Evolutionary conservation across 2,329 filamentous ascomycete genomes (phyloP), one percentile per base, ranked within the genome.

Genomic region (Fonsecaea multimorphosa): DNA sequence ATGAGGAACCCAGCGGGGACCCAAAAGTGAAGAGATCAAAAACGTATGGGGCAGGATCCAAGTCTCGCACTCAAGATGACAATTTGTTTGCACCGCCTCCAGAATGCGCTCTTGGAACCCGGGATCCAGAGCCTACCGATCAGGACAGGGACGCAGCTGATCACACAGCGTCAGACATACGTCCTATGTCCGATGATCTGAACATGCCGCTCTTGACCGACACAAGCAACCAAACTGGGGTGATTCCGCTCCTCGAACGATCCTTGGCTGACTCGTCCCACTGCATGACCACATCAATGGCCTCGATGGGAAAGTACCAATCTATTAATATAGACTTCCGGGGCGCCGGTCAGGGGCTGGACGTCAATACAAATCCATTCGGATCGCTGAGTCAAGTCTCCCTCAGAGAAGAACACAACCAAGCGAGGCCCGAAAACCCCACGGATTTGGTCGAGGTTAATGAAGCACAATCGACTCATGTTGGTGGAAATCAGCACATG

Each of bases 231-330:
- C 51, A 59, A 16, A 65, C 31, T 14, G 55, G 55, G 29, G 60
- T 46, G 14, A 24, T 59, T 24, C 60, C 46, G 29, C 60, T 66
- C 3, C 52, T 63, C 11, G 57, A 58, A 24, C 52, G 58, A 49
- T 52, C 67, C 38, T 29, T 58, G 16, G 57, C 61, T 9, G 58
- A 55, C 22, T 44, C 55, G 34, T 59, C 61, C 16, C 65, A 65
- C 51, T 54, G 63, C 24, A 54, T 69, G 19, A 60, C 68, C 7
- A 70, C 67, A 29, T 66, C 67, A 5, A 40, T 61, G 24, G 70
- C 71, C 46, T 72, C 70, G 3, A 70, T 72, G 32, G 71, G 71
- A 27, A 61, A 61, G 29, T 71, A 73, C 36, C 60, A 70, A 61
- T 69, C 69, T 12, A 70, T 70, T 53, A 70, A 65, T 27, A 46